Conservation (phyloP, 2,329 filamentous ascomycete genomes). For the Pyrenophora graminea region DNA sequence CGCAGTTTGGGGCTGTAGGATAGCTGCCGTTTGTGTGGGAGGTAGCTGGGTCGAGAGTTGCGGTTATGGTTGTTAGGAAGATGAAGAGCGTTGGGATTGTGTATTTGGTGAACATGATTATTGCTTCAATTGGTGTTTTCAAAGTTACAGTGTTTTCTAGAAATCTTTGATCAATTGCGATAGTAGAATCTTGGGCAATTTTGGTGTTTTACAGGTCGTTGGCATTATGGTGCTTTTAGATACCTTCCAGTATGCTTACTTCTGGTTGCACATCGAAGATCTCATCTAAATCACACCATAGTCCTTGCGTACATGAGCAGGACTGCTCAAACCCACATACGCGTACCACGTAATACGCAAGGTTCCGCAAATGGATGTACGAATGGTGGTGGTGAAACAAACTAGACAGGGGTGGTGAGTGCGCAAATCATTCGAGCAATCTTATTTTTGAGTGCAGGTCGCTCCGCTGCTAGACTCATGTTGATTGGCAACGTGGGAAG, state of each 20-base stretch:
- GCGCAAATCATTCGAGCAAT: background rate
- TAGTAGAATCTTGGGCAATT: too few relatives aligned
- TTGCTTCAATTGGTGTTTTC: background rate
- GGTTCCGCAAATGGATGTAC: background rate
- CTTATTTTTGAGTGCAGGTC: too few relatives aligned
- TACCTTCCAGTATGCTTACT: background rate
- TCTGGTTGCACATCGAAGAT: background rate
- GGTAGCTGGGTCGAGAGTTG: conserved; percentile 44
- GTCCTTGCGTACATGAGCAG: conserved; percentile 1
- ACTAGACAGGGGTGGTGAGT: conserved; percentile 2
- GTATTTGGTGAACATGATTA: conserved; percentile 2
- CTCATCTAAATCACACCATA: background rate
- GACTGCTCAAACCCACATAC: background rate
- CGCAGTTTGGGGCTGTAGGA: conserved; percentile 33
- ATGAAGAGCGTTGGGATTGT: conserved; percentile 14
- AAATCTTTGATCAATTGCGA: background rate
- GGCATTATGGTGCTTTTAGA: too few relatives aligned
- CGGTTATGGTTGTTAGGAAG: conserved; percentile 25
- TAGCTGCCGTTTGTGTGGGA: conserved; percentile 46
- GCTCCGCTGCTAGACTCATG: too few relatives aligned
- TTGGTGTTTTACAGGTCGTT: background rate
- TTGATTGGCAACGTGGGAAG: too few relatives aligned
- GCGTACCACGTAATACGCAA: conserved; percentile 2
- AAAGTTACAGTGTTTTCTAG: too few relatives aligned
- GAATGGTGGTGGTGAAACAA: background rate